Evolutionary conservation across 2,329 filamentous ascomycete species (phyloP).

Genomic region (Colletotrichum sp.): DNA sequence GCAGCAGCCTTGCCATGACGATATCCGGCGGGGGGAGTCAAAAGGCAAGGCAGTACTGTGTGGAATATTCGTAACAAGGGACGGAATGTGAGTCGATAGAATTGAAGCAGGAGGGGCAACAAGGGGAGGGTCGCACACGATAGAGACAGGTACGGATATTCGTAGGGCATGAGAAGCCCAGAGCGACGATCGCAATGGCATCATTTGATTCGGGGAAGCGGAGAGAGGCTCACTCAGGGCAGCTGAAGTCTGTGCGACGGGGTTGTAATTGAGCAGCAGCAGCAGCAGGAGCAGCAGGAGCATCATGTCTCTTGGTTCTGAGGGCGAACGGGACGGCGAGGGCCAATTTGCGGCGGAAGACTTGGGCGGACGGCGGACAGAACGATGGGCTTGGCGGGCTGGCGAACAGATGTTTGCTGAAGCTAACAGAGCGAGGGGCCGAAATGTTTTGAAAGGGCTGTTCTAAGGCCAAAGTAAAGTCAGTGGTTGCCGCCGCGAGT

Average conservation of each 20-base stretch:
- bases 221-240: neutral
- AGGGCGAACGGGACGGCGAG: neutral
- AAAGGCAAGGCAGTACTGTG: neutral
- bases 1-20: neutral
- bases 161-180: neutral
- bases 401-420: neutral
- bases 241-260: constrained; percentile 5
- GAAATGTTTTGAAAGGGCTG: neutral
- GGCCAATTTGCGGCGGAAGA: neutral
- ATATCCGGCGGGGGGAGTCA: neutral
- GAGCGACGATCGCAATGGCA: constrained; percentile 3
- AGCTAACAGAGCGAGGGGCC: neutral
- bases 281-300: neutral
- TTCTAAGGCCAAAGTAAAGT: neutral
- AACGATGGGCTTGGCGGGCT: neutral
- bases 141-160: neutral
- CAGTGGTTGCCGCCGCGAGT: neutral
- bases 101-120: neutral
- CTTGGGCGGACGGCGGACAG: neutral
- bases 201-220: neutral
- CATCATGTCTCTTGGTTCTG: neutral
- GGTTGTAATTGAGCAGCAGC: neutral
- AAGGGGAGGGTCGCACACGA: neutral
- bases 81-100: neutral
- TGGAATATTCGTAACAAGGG: neutral